Base-by-base conservation (phyloP, 345 rosid species). In the Corchorus capsularis region DNA sequence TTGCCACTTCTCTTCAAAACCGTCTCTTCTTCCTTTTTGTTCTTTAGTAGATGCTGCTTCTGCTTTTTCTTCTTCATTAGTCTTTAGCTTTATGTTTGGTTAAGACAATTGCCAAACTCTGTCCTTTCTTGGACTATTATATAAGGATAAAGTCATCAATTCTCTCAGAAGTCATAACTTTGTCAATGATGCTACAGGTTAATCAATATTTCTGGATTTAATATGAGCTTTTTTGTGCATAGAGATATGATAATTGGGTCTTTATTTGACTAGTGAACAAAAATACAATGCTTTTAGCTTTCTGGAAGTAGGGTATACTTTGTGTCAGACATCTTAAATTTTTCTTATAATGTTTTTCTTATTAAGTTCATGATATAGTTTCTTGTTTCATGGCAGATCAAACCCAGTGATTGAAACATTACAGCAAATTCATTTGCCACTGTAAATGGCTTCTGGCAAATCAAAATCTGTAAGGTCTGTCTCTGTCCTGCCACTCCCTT, bases 401-500 rank as follows among this genome's bases (percentile, higher is more conserved):
- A 37, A 70, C 17, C 34, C 66, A 50, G 61, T 39, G 59, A 75
- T 43, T 78, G 78, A 47, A 50, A 70, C 63, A 54, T 67, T 27
- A 19, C 71, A 76, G 11, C 45, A 34, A 27, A 11, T 66, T 53
- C 43, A 57, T 55, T n/a, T 14, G 53, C 52, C 34, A 7, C 17
- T 22, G 49, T 20, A 16, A 27, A 85, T 85, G 89, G 84, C 78
- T 80, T 80, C 79, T 20, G 73, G 27, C 64, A 67, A 55, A 72
- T 78, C 74, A 16, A 81, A 62, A 55, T 68, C 81, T 70, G 67
- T 74, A 72, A 88, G 88, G 88, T 86, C 32, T 37, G 77, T 47
- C 49, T 86, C 32, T 37, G 77, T 47, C 49, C 17, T 5, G 13
- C 7, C 6, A 47, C 4, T 17, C 34, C 8, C 2, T 22, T 7